Evolutionary conservation across 306 rosid genomes (phyloP), one percentile per base, ranked within the genome.

Genomic region (Senna tora): DNA sequence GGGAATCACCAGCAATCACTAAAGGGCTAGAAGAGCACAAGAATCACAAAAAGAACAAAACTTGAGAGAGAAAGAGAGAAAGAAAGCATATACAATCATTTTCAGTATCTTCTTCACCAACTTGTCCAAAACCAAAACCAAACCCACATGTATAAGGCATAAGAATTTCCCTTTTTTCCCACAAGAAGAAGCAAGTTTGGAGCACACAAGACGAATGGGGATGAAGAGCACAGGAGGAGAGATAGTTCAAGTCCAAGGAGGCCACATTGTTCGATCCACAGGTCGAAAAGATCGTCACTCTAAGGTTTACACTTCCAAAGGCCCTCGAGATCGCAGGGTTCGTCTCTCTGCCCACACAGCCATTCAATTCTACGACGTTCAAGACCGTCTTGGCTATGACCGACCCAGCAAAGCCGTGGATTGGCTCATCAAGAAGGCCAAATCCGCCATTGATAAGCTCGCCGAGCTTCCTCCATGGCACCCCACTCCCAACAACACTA

Each of bases 391-490:
- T 1, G 97, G 98, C 47, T 93, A 89, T 58, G 97, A 93, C 41
- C 78, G 96, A 30, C 96, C 97, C 6, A 93, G 96, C 77, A 90
- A 87, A 52, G 98, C 96, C 0, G 94, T 93, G 25, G 97, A 91
- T 49, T 94, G 97, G 97, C 97, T 94, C 59, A 91, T 94, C 80
- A 89, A 83, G 79, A 94, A 89, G 59, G 98, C 97, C 0, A 84
- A 84, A 47, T 47, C 81, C 20, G 77, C 98, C 72, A 94, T 91
- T 71, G 96, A 91, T 78, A 91, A 89, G 60, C 92, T 91, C 0
- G 94, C 79, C 0, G 87, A 88, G 83, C 93, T 93, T 21, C 96
- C 98, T 1, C 93, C 97, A 1, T 90, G 93, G 85, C 70, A 84
- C 5, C 93, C 98, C 5, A 74, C 70, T 28, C 39, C 21, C 13